These are phyloP conservation scores for Helicocarpus griseus DNA, from an alignment of 2,329 filamentous ascomycete species.

Conservation along the genomic window DNA sequence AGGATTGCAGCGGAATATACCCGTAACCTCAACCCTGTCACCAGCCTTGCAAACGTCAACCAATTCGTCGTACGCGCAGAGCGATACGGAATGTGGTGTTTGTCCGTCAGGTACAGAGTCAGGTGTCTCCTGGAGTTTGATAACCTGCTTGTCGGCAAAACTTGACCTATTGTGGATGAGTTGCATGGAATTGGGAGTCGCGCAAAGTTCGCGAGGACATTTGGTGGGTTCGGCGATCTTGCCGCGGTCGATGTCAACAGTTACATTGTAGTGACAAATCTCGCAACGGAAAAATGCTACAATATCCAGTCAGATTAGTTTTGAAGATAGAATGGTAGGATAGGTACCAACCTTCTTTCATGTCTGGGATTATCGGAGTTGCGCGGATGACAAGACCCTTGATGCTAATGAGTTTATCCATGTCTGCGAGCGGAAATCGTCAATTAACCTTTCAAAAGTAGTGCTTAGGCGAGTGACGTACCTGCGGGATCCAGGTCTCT, in stretches of 20 bases:
- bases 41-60: slow-evolving; percentile 97
- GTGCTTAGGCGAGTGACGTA: slow-evolving; percentile 24
- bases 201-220: slow-evolving; percentile 74
- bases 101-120: slow-evolving; percentile 91
- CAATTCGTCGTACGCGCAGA: slow-evolving; percentile 92
- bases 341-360: slow-evolving; percentile 63
- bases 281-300: slow-evolving; percentile 89
- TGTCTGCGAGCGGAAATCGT: slow-evolving; percentile 46
- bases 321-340: slow-evolving; percentile 8
- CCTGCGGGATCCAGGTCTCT: slow-evolving; percentile 85
- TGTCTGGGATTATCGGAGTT: slow-evolving; percentile 93
- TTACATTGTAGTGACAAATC: slow-evolving; percentile 82
- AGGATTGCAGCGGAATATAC: slow-evolving; percentile 90
- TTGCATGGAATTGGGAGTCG: slow-evolving; percentile 89
- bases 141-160: slow-evolving; percentile 96
- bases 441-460: neutral
- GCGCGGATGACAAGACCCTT: slow-evolving; percentile 94
- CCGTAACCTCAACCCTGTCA: slow-evolving; percentile 90
- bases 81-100: slow-evolving; percentile 91
- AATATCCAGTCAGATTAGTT: slow-evolving; percentile 6
- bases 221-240: slow-evolving; percentile 90
- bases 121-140: slow-evolving; percentile 95
- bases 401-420: slow-evolving; percentile 90
- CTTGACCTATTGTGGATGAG: slow-evolving; percentile 92
- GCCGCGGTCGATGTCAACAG: slow-evolving; percentile 85